These are phyloP conservation scores for Solanum chilense DNA, from an alignment of 257 asterid genomes.

Conservation along the genomic window DNA sequence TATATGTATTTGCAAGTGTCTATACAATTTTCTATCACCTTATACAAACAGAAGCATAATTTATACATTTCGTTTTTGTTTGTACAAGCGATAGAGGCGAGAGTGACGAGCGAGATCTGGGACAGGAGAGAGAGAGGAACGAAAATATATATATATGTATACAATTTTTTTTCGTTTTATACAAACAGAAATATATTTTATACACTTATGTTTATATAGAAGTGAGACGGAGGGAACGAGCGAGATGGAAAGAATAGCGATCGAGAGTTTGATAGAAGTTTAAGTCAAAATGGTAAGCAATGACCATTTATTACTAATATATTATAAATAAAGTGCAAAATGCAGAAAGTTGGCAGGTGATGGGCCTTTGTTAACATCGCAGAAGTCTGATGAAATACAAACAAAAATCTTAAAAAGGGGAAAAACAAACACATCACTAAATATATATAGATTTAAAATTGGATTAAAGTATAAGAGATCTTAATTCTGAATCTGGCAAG, in stretches of 20 bases:
- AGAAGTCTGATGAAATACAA: background rate
- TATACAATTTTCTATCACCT: no score
- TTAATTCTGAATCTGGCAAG: background rate
- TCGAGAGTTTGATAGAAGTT: background rate
- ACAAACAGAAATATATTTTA: accelerated
- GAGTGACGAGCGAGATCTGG: no score
- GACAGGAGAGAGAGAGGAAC: no score
- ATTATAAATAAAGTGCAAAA: background rate
- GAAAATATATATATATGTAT: no score
- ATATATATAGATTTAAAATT: background rate
- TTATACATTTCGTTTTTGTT: no score
- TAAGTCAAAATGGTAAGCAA: background rate
- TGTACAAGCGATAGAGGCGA: no score
- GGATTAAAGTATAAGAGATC: background rate
- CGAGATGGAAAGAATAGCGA: accelerated
- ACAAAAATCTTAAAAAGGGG: background rate
- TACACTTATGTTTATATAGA: no score
- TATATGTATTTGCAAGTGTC: no score
- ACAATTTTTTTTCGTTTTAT: no score
- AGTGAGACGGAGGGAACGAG: no score
- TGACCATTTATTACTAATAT: background rate
- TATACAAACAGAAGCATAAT: no score
- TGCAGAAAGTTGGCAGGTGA: background rate
- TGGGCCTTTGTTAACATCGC: background rate
- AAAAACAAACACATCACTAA: background rate